These are phyloP conservation scores for Zygotorulaspora mrakii DNA, from an alignment of 1,139 yeast genomes.

Conservation along the genomic window DNA sequence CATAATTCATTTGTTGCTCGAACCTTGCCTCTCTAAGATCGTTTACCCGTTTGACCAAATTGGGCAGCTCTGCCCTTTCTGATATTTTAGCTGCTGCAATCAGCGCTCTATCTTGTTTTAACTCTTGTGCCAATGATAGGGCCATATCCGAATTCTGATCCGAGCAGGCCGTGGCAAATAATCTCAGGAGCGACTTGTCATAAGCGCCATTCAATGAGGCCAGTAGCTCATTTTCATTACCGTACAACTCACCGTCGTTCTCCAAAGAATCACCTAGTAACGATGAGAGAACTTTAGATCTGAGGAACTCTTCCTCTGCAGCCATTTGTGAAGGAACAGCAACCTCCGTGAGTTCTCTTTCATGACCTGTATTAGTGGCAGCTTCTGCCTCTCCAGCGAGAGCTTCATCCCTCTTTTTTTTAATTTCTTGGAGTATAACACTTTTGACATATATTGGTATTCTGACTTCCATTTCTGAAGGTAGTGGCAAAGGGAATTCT, in stretches of 20 bases:
- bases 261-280: slow-evolving; percentile 39
- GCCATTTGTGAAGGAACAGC: slow-evolving; percentile 29
- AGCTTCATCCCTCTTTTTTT: slow-evolving; percentile 34
- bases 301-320: slow-evolving; percentile 43
- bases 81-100: slow-evolving; percentile 83
- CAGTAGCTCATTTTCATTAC: slow-evolving; percentile 47
- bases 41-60: slow-evolving; percentile 64
- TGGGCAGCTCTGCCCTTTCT: slow-evolving; percentile 64
- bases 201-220: slow-evolving; percentile 49
- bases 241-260: slow-evolving; percentile 41
- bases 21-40: slow-evolving; percentile 58
- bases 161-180: slow-evolving; percentile 75
- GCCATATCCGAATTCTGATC: slow-evolving; percentile 66
- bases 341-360: slow-evolving; percentile 28
- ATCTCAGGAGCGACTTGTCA: slow-evolving; percentile 71
- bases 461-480: slow-evolving; percentile 68
- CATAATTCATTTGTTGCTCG: slow-evolving; percentile 36
- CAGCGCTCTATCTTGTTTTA: slow-evolving; percentile 74
- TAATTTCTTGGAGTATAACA: slow-evolving; percentile 33
- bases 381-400: slow-evolving; percentile 37
- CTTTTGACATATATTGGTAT: slow-evolving; percentile 51
- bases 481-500: slow-evolving; percentile 72
- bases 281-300: slow-evolving; percentile 39
- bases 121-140: slow-evolving; percentile 60
- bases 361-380: slow-evolving; percentile 42